Percentiles rank a stretch among this genome's conserved stretches.
These are phyloP conservation scores for Arthroderma sp. DNA, from an alignment of 2,329 filamentous ascomycete genomes.

Conservation along the genomic window DNA sequence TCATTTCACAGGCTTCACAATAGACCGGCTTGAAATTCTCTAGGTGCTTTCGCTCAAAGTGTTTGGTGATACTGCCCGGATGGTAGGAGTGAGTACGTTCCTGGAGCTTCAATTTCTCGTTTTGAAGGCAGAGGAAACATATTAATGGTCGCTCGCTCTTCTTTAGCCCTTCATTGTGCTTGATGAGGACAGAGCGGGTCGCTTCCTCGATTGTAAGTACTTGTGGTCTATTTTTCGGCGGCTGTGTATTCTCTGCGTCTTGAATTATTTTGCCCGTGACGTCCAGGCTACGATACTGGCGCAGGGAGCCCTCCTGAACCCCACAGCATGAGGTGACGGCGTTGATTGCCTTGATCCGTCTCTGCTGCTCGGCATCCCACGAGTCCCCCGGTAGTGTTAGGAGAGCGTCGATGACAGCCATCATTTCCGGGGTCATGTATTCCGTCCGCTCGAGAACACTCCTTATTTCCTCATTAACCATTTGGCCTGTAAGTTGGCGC, in stretches of 20 bases:
- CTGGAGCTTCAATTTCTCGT: background rate
- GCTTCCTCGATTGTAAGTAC: background rate
- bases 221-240: background rate
- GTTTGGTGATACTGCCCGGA: constrained; percentile 10
- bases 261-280: background rate
- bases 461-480: constrained; percentile 3
- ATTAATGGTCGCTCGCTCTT: background rate
- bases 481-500: constrained; percentile 1
- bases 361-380: background rate
- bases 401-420: constrained; percentile 1
- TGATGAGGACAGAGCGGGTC: background rate
- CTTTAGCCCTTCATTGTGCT: background rate
- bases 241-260: background rate
- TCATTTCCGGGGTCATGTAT: constrained; percentile 1
- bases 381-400: background rate
- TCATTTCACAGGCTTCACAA: constrained; percentile 11
- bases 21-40: constrained; percentile 11
- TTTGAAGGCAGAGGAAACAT: constrained; percentile 1
- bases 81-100: background rate
- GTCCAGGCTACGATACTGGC: background rate
- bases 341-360: background rate
- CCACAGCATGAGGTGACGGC: background rate
- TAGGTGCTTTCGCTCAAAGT: constrained; percentile 12
- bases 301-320: background rate
- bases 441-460: background rate